These are phyloP conservation scores for Crotalaria pallida DNA, from an alignment of 306 rosid genomes.

Conservation along the genomic window DNA sequence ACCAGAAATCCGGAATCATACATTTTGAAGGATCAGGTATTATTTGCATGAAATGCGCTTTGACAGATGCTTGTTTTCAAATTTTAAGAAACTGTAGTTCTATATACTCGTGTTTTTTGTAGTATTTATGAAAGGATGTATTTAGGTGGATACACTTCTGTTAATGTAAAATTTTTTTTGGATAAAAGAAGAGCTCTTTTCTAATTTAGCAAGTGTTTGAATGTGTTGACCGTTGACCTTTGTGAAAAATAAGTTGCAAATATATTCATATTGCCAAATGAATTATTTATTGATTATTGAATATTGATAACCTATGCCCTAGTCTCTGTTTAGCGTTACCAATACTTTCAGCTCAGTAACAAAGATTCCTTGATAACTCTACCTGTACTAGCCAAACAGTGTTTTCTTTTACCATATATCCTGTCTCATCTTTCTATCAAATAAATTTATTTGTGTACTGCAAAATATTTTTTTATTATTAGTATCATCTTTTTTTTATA, in stretches of 20 bases:
- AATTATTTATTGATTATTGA: not conserved
- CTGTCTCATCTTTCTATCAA: not conserved
- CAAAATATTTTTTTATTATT: not conserved
- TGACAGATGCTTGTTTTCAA: not conserved
- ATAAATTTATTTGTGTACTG: not conserved
- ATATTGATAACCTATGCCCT: not conserved
- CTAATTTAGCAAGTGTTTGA: too few relatives aligned
- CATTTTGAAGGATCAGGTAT: conserved; percentile 52
- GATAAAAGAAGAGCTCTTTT: too few relatives aligned
- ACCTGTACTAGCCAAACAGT: not conserved
- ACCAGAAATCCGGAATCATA: conserved; percentile 79
- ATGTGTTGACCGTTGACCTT: too few relatives aligned
- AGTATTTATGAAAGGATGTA: not conserved
- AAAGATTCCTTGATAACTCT: conserved; percentile 18
- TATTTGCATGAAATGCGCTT: not conserved
- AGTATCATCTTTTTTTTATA: conserved; percentile 10
- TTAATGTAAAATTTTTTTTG: not conserved
- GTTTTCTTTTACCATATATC: not conserved
- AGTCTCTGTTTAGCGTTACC: too few relatives aligned
- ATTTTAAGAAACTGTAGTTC: not conserved
- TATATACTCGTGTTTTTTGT: not conserved
- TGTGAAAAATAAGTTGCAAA: not conserved
- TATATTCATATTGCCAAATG: not conserved
- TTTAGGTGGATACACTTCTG: not conserved
- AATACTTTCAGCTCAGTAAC: not conserved